Base-by-base conservation (phyloP, 2,329 filamentous ascomycete genomes). In the Penicillium sp. region DNA sequence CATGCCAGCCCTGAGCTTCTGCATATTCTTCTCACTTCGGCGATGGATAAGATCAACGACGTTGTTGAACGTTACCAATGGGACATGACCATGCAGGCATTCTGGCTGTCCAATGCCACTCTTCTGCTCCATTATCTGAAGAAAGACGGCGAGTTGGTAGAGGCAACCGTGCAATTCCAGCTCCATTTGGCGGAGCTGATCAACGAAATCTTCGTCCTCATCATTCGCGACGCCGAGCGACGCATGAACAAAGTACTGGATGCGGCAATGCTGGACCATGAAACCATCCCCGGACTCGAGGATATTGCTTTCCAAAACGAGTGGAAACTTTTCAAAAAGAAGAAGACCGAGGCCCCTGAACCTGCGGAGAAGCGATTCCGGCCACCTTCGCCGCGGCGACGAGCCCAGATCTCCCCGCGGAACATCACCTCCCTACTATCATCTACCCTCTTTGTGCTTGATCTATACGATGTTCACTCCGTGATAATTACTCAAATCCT, bases 81-180 rank as follows among this genome's bases (percentile, higher is more conserved):
- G 94, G 94, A 99, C 68, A 99, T 99, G 94, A 99, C 94, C 0
- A 96, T 99, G 60, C 78, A 99, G 33, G 94, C 94, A 2, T 99
- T 99, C 68, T 99, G 94, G 94, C 91, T 96, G 65, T 97, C 94
- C 1, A 99, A 99, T 70, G 91, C 90, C 8, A 99, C 94, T 0
- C 76, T 99, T 35, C 76, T 99, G n/a, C 77, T 97, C 47, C 92
- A 99, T 71, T 99, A 99, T 68, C 78, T 99, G 48, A 96, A 96
- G 70, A 99, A 99, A 73, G 94, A 99, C 63, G 76, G 82, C 5
- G 92, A 90, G 0, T 76, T 97, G 16, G 81, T 92, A 6, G 82
- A 87, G 65, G 86, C 88, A 8, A 97, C 92, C 0, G 82, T 86
- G 0, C 87, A 94, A 60, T 97, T 96, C 61, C 94, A 99, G 70